A percentile compares a stretch with the other conserved stretches of the same genome.
phyloP scores from a whole-genome alignment of 108 stramenopile genomes.

The Nitzschia putrida region DNA sequence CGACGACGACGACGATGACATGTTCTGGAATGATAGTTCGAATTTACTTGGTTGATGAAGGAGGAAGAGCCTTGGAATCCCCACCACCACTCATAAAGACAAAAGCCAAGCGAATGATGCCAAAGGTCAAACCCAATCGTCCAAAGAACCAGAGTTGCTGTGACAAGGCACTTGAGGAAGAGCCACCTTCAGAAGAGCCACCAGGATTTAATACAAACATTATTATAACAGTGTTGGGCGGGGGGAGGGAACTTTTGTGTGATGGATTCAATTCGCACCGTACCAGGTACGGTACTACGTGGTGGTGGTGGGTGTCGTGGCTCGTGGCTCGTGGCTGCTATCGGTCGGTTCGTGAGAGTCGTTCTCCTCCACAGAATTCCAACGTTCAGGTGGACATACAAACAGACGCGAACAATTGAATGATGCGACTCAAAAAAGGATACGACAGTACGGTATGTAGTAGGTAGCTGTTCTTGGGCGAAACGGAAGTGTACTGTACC shows the following conservation, averaged over 20 bases:
- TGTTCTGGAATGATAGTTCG: neutral
- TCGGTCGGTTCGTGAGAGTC: neutral
- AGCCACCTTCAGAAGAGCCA: slow-evolving; percentile 37
- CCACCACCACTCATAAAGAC: slow-evolving; percentile 64
- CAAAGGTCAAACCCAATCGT: slow-evolving; percentile 70
- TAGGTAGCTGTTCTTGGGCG: too few relatives aligned
- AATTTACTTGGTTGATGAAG: neutral
- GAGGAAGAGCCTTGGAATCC: neutral
- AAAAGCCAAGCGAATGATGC: slow-evolving; percentile 68
- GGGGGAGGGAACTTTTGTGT: neutral
- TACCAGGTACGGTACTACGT: too few relatives aligned
- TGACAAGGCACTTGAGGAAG: slow-evolving; percentile 38
- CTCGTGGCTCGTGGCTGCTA: too few relatives aligned
- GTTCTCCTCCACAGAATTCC: too few relatives aligned
- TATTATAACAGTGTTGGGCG: too few relatives aligned
- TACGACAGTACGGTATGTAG: too few relatives aligned
- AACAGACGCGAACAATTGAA: too few relatives aligned
- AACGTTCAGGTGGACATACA: too few relatives aligned
- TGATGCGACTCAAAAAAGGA: too few relatives aligned
- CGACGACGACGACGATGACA: slow-evolving; percentile 15
- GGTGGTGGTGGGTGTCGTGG: neutral
- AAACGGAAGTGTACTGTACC: too few relatives aligned
- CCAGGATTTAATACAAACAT: slow-evolving; percentile 82
- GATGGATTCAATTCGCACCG: neutral
- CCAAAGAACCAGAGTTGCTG: slow-evolving; percentile 72